phyloP scores from a whole-genome alignment of 2,329 filamentous ascomycete species.

The Aspergillus alliaceus region DNA sequence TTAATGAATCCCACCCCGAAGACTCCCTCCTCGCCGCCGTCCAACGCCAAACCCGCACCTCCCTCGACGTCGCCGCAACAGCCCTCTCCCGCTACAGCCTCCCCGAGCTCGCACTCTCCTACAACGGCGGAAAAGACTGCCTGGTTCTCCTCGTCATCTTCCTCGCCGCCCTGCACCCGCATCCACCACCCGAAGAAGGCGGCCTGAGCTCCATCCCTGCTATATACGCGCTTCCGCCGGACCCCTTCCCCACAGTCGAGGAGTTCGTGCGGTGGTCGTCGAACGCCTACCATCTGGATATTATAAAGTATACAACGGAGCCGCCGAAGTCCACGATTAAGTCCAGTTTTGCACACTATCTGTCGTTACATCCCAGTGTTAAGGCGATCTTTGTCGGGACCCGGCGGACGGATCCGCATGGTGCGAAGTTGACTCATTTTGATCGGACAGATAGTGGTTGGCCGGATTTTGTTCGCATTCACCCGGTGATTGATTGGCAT shows the following conservation, averaged over 20 bases:
- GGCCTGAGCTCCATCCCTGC: conserved; percentile 60
- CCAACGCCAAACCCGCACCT: conserved; percentile 72
- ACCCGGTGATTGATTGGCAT: conserved; percentile 97
- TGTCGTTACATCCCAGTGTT: conserved; percentile 55
- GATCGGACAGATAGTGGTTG: conserved; percentile 85
- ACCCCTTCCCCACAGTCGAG: conserved; percentile 85
- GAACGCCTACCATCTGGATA: conserved; percentile 69
- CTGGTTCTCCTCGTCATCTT: conserved; percentile 88
- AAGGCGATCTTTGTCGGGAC: conserved; percentile 86
- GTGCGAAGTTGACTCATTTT: conserved; percentile 74
- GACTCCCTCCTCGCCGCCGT: conserved; percentile 59
- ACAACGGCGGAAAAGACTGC: conserved; percentile 98
- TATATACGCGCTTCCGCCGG: conserved; percentile 82
- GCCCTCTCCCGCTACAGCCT: conserved; percentile 75
- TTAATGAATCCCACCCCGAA: conserved; percentile 59
- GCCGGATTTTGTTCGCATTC: conserved; percentile 89
- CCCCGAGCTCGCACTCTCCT: conserved; percentile 81
- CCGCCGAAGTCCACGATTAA: conserved; percentile 63
- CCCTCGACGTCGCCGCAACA: conserved; percentile 71
- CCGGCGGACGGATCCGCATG: conserved; percentile 87
- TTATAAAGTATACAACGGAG: conserved; percentile 69
- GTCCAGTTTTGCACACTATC: conserved; percentile 74
- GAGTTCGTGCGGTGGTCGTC: conserved; percentile 72
- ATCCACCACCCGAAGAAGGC: conserved; percentile 41
- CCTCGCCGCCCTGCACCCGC: conserved; percentile 60